These are phyloP conservation scores for Nemania sp. DNA, from an alignment of 2,329 filamentous ascomycete genomes.

Conservation along the genomic window DNA sequence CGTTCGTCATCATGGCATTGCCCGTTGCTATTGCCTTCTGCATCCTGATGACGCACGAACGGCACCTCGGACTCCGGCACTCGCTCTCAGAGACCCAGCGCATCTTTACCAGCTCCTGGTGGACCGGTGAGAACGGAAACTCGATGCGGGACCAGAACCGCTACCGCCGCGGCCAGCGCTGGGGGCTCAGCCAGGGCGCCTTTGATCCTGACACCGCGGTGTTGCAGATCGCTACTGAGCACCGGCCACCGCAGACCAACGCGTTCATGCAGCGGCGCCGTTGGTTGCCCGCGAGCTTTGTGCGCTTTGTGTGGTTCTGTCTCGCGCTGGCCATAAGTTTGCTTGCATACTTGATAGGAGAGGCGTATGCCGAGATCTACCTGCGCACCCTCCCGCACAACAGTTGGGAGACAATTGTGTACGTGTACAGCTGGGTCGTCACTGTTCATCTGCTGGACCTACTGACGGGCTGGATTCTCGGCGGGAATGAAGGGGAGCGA, in stretches of 20 bases:
- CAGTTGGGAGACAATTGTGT: slow-evolving; percentile 67
- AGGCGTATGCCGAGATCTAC: slow-evolving; percentile 71
- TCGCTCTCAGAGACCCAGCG: slow-evolving; percentile 68
- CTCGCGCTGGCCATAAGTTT: slow-evolving; percentile 64
- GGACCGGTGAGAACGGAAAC: slow-evolving; percentile 61
- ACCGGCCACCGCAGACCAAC: slow-evolving; percentile 27
- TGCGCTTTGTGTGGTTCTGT: slow-evolving; percentile 72
- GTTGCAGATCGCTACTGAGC: slow-evolving; percentile 32
- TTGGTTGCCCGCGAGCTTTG: slow-evolving; percentile 68
- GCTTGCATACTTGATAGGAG: slow-evolving; percentile 68
- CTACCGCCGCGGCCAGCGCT: slow-evolving; percentile 45
- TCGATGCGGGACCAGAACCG: slow-evolving; percentile 42
- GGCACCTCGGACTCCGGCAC: slow-evolving; percentile 63
- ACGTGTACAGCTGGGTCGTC: slow-evolving; percentile 71
- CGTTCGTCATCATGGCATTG: slow-evolving; percentile 70
- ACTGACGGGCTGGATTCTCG: slow-evolving; percentile 68
- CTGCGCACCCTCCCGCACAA: slow-evolving; percentile 67
- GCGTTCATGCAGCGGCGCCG: slow-evolving; percentile 50
- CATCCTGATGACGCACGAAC: slow-evolving; percentile 65
- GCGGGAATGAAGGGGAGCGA: slow-evolving; percentile 65
- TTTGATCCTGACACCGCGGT: slow-evolving; percentile 44
- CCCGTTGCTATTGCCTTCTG: slow-evolving; percentile 67
- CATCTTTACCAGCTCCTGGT: slow-evolving; percentile 68
- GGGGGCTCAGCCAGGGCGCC: slow-evolving; percentile 39
- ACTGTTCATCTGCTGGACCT: slow-evolving; percentile 68